These are phyloP conservation scores for Delitschia confertaspora DNA, from an alignment of 495 filamentous ascomycete species.

Conservation along the genomic window DNA sequence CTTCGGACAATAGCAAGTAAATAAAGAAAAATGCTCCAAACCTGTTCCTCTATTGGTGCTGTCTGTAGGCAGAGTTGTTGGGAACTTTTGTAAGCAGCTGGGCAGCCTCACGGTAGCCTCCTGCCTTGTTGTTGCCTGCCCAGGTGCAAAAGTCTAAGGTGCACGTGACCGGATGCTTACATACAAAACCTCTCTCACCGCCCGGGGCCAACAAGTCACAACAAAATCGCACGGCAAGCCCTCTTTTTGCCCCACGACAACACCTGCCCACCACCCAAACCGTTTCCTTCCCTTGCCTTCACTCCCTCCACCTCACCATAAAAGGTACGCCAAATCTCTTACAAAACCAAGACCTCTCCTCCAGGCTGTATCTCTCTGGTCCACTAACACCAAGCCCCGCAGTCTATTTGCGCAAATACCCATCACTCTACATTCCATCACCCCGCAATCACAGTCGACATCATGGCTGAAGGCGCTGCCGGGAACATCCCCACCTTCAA, in stretches of 20 bases:
- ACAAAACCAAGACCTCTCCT: not conserved
- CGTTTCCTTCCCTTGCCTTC: slow-evolving; percentile 2
- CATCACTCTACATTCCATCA: slow-evolving; percentile 26
- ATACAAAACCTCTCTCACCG: slow-evolving; percentile 9
- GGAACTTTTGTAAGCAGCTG: no score
- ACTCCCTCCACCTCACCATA: slow-evolving; percentile 4
- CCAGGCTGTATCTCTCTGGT: no score
- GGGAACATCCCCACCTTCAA: slow-evolving; percentile 72
- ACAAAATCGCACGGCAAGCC: slow-evolving; percentile 12
- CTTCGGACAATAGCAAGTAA: slow-evolving; percentile 1
- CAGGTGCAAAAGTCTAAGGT: not conserved
- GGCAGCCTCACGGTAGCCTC: slow-evolving; percentile 13
- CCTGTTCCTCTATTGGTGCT: not conserved
- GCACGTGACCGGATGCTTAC: slow-evolving; percentile 6
- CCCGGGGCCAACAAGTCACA: slow-evolving; percentile 19
- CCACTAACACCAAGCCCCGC: slow-evolving; percentile 14
- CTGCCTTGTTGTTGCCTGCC: slow-evolving; percentile 21
- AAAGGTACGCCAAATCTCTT: slow-evolving; percentile 5
- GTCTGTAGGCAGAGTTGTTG: not conserved
- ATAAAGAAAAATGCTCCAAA: slow-evolving; percentile 3
- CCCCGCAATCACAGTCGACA: slow-evolving; percentile 30
- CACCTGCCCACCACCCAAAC: slow-evolving; percentile 12
- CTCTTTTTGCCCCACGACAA: slow-evolving; percentile 27
- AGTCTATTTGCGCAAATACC: slow-evolving; percentile 20
- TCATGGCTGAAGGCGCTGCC: slow-evolving; percentile 33